Evolutionary conservation across 441 rosid species (phyloP), one percentile per base, ranked within the genome.

Genomic region (Eutrema salsugineum): DNA sequence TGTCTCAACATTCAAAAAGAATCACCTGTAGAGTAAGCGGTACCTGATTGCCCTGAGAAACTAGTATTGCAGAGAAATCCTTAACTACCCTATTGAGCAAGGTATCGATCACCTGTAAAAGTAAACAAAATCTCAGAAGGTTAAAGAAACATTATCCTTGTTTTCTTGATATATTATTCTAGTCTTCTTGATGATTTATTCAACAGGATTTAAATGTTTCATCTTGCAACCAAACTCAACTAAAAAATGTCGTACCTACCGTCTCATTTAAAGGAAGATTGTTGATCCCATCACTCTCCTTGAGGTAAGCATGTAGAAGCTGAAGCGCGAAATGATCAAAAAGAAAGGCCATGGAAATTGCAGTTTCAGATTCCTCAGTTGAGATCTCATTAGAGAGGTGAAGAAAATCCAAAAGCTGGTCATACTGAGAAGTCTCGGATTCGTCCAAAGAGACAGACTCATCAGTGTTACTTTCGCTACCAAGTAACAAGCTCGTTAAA

Each of bases 21-120:
- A 5, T 0, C 6, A 30, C 5, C 22, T 48, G n/a, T 20, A 60
- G 8, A 73, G 44, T 24, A 66, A 28, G 14, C 12, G 22, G 27
- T 85, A 91, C 99, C 95, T 90, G 94, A 59, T 86, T 86, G 71
- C 98, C 94, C 70, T 90, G 98, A 71, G 99, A 88, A 79, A 87
- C 93, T 51, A 92, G 84, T 71, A 89, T 61, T 19, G 91, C 89
- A 5, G 97, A 92, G 80, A 94, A 94, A 84, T 94, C 98, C 81
- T 90, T 90, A 36, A 92, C 91, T 50, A 90, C 94, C 78, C 86
- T 90, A 46, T 96, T 80, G 61, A 94, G 89, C 79, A 94, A 83
- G n/a, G 86, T 78, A 78, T 94, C 98, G 8, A 90, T 87, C 38
- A 94, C 88, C 99, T 94, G 84, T 59, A 78, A 33, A 40, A 67